Evolutionary conservation across 2,329 filamentous ascomycete genomes (phyloP), one percentile per base, ranked within the genome.

Genomic region (Whalleya microplaca): DNA sequence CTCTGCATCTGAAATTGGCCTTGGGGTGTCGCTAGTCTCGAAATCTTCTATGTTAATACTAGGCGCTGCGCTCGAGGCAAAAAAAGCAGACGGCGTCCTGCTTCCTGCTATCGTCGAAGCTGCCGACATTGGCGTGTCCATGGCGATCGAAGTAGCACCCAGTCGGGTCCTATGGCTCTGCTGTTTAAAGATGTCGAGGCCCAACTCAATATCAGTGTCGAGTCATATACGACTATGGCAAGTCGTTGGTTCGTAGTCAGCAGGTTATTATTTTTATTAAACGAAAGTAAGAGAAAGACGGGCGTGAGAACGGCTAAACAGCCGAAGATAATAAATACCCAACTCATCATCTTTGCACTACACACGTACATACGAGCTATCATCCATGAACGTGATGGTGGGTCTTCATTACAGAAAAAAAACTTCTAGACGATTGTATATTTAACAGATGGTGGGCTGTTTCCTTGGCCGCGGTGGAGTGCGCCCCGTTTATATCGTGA

Each of bases 111-210:
- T 37, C 23, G 49, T 51, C n/a, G 49, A 18, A 23, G 49, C 21
- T 23, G 43, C 18, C 5, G 49, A 51, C 14, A 40, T 37, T 9
- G 49, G 49, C 20, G 49, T 51, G 23, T 51, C 43, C 49, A 51
- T 51, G 16, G 2, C 29, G 42, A n/a, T n/a, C 3, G 8, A 27
- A 12, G 9, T 21, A 21, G 18, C 18, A 21, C 18, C 19, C 14
- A 14, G 29, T 37, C 37, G 42, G 27, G 3, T 45, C 1, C 29
- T 32, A 18, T 46, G 12, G 18, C 44, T 27, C 44, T 46, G 18
- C 21, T 32, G 23, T 3, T n/a, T 32, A 19, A 46, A 8, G n/a
- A 46, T 18, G 18, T 20, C 2, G 32, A 37, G n/a, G 12, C 19
- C 43, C 7, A 20, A 45, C 27, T 45, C n/a, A 12, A 45, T 29